Evolutionary conservation across 228 moss, liverwort and hornwort genomes (phyloP).

Genomic region (Sphagnum magellanicum): DNA sequence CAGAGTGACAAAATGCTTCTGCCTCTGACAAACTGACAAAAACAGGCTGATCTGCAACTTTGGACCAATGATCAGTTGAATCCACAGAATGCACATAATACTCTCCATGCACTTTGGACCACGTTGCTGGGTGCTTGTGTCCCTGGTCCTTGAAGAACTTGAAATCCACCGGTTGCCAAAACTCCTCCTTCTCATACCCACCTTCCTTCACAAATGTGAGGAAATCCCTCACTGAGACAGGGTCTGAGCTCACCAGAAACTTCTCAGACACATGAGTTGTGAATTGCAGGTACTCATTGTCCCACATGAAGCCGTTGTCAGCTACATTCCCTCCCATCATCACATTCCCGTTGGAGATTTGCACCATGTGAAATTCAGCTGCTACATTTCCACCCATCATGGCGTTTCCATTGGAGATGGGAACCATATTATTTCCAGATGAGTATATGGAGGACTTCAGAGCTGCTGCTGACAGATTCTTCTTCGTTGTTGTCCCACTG

Average conservation of each 20-base stretch:
- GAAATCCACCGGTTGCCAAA: constrained; percentile 29
- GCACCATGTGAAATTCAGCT: not conserved
- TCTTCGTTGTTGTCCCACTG: no score
- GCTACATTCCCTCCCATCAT: constrained; percentile 16
- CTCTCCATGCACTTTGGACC: constrained; percentile 24
- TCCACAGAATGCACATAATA: constrained; percentile 24
- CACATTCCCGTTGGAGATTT: constrained; percentile 11
- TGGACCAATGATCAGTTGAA: constrained; percentile 31
- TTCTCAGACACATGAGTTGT: constrained; percentile 2
- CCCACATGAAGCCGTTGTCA: constrained; percentile 31
- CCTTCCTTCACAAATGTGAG: constrained; percentile 29
- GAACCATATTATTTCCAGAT: no score
- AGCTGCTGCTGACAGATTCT: no score
- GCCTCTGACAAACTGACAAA: constrained; percentile 38
- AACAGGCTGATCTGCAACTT: constrained; percentile 25
- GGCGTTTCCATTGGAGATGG: no score
- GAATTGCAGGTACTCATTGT: constrained; percentile 29
- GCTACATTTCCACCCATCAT: no score
- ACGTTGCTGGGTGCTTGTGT: constrained; percentile 23
- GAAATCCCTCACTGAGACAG: constrained; percentile 28
- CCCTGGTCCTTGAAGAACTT: constrained; percentile 19
- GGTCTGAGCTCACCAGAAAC: constrained; percentile 16
- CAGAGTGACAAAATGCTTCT: constrained; percentile 31
- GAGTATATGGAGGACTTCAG: no score
- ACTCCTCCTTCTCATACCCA: constrained; percentile 20